These are phyloP conservation scores for Vanrija sp. DNA, from an alignment of 1,284 basidiomycete species.

Conservation along the genomic window DNA sequence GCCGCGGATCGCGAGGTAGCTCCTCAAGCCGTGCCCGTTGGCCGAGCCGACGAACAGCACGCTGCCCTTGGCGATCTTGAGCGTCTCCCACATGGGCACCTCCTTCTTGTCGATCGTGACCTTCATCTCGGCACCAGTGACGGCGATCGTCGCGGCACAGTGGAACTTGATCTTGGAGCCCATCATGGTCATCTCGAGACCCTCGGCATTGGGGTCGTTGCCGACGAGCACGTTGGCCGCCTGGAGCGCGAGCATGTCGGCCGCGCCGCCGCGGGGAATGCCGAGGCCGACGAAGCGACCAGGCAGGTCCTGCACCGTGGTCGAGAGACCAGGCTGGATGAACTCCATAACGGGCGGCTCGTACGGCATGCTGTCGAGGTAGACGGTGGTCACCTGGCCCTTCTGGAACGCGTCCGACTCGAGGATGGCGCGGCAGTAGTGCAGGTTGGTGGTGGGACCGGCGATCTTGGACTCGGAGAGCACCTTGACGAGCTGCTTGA, in stretches of 20 bases:
- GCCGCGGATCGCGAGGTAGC: conserved; percentile 59
- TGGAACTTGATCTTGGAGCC: conserved; percentile 54
- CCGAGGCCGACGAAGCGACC: conserved; percentile 59
- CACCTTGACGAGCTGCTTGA: conserved; percentile 26
- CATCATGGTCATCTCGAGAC: conserved; percentile 55
- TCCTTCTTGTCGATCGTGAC: conserved; percentile 52
- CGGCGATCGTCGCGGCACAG: conserved; percentile 54
- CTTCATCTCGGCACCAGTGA: conserved; percentile 56
- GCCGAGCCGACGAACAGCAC: conserved; percentile 51
- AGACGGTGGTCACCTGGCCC: conserved; percentile 57
- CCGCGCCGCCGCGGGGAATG: conserved; percentile 64
- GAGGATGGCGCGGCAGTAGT: conserved; percentile 55
- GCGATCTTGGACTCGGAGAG: conserved; percentile 50
- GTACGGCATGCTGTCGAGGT: conserved; percentile 49
- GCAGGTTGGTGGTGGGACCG: conserved; percentile 58
- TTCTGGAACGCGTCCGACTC: conserved; percentile 49
- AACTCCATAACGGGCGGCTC: conserved; percentile 56
- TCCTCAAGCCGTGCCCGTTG: conserved; percentile 54
- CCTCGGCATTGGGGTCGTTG: conserved; percentile 57
- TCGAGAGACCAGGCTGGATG: conserved; percentile 58
- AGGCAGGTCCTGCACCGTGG: conserved; percentile 63
- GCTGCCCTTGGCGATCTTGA: conserved; percentile 53
- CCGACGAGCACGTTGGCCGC: conserved; percentile 62
- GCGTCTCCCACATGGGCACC: conserved; percentile 54
- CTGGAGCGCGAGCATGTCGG: conserved; percentile 61